Base-by-base conservation (phyloP, 1,284 basidiomycete species). In the Trichosporon faecale region DNA sequence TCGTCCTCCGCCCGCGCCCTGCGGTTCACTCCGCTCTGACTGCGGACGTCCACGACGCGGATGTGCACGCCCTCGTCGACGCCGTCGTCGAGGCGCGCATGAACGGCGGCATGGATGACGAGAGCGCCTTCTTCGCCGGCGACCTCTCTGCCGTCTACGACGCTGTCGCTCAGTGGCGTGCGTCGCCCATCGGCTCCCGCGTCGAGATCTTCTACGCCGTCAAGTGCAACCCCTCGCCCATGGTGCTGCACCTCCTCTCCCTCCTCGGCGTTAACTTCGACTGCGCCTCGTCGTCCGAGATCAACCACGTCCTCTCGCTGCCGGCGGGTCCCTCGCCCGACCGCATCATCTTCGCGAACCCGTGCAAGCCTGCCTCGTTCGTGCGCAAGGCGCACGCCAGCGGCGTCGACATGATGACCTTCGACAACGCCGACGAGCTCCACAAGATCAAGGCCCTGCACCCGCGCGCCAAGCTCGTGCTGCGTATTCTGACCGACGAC, bases 341-440 rank as follows among this genome's bases (percentile, higher is more conserved):
- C 66, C 88, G 92, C 70, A 93, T 99, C 86, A 94, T 99, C 80
- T 99, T 95, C 80, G 97, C 97, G 76, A 99, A 99, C 85, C 97
- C 97, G 0, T 99, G 96, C 90, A 99, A 99, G 85, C 94, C 96
- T 0, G 87, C 89, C 8, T 96, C 94, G 8, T 98, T 97, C 84
- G 89, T 99, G 75, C 92, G 94, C 69, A 89, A 90, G 75, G 93
- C 97, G 14, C 89, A n/a, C n/a, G 89, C 44, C 88, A 88, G 74
- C 31, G 91, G 91, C 27, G 94, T 99, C 64, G 88, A 93, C 77
- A 90, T 89, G 85, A 98, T 98, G 93, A 98, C 96, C 0, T 99
- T 99, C 80, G 97, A 99, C 86, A 99, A 99, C 84, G 88, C 88
- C 66, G 97, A 99, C 84, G 97, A 99, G 83, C 86, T 99, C n/a